Evolutionary conservation across 768 basidiomycete genomes (phyloP), one percentile per base, ranked within the genome.

Genomic region (Neoboletus magnificus): DNA sequence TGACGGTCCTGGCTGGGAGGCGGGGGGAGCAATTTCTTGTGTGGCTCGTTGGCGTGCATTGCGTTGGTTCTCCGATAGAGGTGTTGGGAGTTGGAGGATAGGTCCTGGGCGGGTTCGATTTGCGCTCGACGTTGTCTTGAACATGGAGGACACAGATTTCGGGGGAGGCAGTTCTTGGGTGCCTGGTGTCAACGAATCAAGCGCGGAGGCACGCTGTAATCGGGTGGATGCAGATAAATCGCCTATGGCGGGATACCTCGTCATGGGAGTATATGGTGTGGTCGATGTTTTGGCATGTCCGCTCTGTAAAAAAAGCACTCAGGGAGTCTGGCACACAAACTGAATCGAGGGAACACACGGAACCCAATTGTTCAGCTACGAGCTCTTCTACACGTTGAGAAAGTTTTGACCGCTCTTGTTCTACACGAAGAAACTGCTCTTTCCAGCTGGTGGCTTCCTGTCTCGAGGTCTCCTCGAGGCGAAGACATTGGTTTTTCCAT

Each of bases 381-480:
- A 87, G 76, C 51, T 86, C 84, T 43, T 86, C 83, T 11, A 86
- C 66, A 40, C 82, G 76, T 5, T 78, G 77, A 9, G 82, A 74
- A 13, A 89, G 77, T 6, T 77, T 76, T 30, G 77, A 80, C 52
- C 87, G 79, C 54, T 89, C 86, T 52, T 84, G 77, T 57, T 91
- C 87, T 43, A 88, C 85, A 16, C 87, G 82, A 36, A 85, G 73
- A 67, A 88, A 90, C 61, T 89, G 87, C 22, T 88, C 87, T 67
- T 90, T 89, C 89, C 89, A 91, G 61, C 86, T 86, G 50, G 77
- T 75, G 0, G 87, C 81, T 56, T 79, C 77, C 30, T 71, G 72
- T 45, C 76, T 71, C 11, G 77, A 75, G 1, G 76, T 70, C 50
- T 80, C 79, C 49, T 79, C 77, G 29, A 77, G 67, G 29, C 78